Base-by-base conservation (phyloP, 495 filamentous ascomycete species). In the Hypoxylon rickii region DNA sequence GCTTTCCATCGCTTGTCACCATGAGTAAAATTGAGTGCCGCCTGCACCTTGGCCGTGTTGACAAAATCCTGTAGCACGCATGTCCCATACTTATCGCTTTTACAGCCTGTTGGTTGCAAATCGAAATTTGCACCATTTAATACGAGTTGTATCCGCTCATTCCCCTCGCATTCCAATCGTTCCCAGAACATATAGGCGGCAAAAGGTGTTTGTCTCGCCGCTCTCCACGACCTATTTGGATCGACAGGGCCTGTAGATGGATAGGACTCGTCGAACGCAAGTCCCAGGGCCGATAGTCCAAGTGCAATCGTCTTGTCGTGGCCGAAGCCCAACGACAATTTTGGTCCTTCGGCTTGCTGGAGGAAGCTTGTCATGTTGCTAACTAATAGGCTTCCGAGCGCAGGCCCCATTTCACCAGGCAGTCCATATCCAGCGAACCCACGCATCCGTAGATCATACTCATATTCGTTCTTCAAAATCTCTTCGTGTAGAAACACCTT, bases 271-370 rank as follows among this genome's bases (percentile, higher is more conserved):
- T 55, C 44, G 10, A 33, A 44, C 2, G 58, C 58, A 32, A 61
- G 51, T n/a, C 58, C 58, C 20, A 61, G 33, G 6, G 51, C 51
- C 7, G 58, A 45, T 4, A 61, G 16, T 7, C 58, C 58, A 1
- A 61, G 17, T 17, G 51, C 44, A 11, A 61, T 61, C 2, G 57
- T 61, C 38, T 52, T 61, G 32, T 61, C 50, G 24, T 61, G 58
- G 4, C 58, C 58, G 16, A 61, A 61, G 11, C 36, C 38, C 4
- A 62, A 26, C n/a, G 46, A 57, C 11, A 55, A 24, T 7, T 40
- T 55, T 3, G 40, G 54, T 3, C 17, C 46, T 32, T 11, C 32
- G 12, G 39, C 46, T 3, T 21, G 33, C 22, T 24, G 26, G 17
- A 55, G 11, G 39, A 55, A 61, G 13, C 3, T 13, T 3, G 56